phyloP scores from a whole-genome alignment of 1,284 basidiomycete species.

The Sporisorium exsertum region DNA sequence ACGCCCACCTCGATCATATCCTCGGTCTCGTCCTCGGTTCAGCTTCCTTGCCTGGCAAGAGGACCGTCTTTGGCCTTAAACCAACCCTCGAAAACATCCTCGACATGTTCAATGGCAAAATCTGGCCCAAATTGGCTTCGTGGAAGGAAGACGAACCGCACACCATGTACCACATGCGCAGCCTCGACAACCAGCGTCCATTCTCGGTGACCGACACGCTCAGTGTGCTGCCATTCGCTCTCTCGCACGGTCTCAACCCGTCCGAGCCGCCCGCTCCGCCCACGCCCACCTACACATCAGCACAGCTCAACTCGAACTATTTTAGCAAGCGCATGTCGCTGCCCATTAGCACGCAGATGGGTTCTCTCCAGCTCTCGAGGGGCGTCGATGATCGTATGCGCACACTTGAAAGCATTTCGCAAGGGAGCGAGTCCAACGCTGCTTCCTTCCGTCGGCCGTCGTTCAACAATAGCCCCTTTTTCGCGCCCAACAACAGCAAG shows the following conservation, averaged over 20 bases:
- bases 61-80: slow-evolving; percentile 76
- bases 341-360: slow-evolving; percentile 54
- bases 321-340: slow-evolving; percentile 60
- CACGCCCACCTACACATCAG: slow-evolving; percentile 49
- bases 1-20: slow-evolving; percentile 85
- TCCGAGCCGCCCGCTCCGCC: slow-evolving; percentile 57
- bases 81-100: slow-evolving; percentile 78
- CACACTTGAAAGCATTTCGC: slow-evolving; percentile 40
- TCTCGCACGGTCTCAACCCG: slow-evolving; percentile 59
- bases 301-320: slow-evolving; percentile 47
- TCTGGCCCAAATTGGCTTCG: slow-evolving; percentile 85
- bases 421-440: slow-evolving; percentile 29
- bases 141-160: slow-evolving; percentile 73
- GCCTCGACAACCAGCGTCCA: slow-evolving; percentile 53
- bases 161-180: slow-evolving; percentile 63
- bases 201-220: slow-evolving; percentile 43
- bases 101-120: slow-evolving; percentile 79
- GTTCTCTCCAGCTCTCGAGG: slow-evolving; percentile 34
- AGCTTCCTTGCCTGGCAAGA: slow-evolving; percentile 77
- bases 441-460: slow-evolving; percentile 28
- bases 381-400: slow-evolving; percentile 32
- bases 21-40: slow-evolving; percentile 79
- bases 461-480: slow-evolving; percentile 48
- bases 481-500: slow-evolving; percentile 9
- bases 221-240: slow-evolving; percentile 54